A percentile compares a stretch with the other conserved stretches of the same genome.
These are phyloP conservation scores for Panicum miliaceum DNA, from an alignment of 176 grass and related monocot species.

Conservation along the genomic window DNA sequence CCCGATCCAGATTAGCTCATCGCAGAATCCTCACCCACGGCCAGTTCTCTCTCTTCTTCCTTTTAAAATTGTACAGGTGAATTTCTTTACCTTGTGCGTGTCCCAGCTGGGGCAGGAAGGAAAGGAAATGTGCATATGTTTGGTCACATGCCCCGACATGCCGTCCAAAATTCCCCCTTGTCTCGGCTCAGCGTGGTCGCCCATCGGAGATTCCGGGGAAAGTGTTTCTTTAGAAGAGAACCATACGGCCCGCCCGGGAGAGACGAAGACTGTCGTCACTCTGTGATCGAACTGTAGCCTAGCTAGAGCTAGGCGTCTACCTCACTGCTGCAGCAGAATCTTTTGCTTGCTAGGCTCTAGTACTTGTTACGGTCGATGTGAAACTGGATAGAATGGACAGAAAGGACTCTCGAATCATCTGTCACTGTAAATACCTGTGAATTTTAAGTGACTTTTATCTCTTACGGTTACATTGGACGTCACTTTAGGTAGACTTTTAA, in stretches of 20 bases:
- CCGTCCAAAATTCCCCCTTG: conserved; percentile 45
- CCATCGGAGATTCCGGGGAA: conserved; percentile 40
- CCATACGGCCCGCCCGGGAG: not conserved
- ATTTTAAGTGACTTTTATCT: not conserved
- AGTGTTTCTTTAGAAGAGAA: conserved; percentile 2
- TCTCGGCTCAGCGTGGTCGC: conserved; percentile 5
- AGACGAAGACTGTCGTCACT: not conserved
- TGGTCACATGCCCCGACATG: conserved; percentile 48
- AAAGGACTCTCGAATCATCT: not conserved
- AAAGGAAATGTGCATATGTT: conserved; percentile 5
- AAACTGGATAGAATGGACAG: not conserved
- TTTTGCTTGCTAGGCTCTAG: not conserved
- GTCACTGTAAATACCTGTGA: not conserved
- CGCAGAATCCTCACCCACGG: not conserved
- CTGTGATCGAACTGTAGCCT: not conserved
- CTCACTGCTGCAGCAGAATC: not conserved
- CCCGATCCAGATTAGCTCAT: conserved; percentile 33
- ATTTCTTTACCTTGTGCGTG: not conserved
- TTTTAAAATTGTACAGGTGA: not conserved
- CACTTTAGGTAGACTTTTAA: no score
- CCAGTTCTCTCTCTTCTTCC: not conserved
- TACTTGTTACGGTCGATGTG: not conserved
- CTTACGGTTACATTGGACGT: no score
- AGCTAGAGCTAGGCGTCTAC: no score
- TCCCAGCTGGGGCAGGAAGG: not conserved